Conservation (phyloP, 108 stramenopile species). For the Thalassiosira profunda region DNA sequence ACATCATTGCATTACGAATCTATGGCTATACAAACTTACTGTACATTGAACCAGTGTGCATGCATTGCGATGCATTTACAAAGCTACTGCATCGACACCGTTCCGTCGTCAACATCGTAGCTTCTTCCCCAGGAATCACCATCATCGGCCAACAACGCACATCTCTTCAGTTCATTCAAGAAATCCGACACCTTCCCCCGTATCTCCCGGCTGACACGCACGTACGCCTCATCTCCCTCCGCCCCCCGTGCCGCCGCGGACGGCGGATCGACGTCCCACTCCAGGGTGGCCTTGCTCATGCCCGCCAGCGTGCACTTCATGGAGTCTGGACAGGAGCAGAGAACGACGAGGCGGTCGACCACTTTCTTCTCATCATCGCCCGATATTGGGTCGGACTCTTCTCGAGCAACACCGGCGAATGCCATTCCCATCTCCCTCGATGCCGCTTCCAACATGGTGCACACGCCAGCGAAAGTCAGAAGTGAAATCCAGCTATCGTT, state of each 20-base stretch:
- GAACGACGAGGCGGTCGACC: slow-evolving; percentile 49
- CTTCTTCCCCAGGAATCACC: no score
- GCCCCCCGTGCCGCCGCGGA: slow-evolving; percentile 31
- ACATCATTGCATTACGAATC: no score
- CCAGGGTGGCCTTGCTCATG: slow-evolving; percentile 38
- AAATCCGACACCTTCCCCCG: not conserved
- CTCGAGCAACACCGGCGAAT: slow-evolving; percentile 3
- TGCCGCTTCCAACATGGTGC: not conserved
- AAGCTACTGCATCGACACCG: no score
- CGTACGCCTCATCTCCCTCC: slow-evolving; percentile 49
- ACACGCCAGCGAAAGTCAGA: no score
- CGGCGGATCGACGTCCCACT: slow-evolving; percentile 52
- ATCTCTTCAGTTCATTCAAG: not conserved
- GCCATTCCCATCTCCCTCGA: not conserved
- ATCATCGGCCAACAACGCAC: no score
- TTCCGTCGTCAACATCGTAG: no score
- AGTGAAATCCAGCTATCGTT: no score
- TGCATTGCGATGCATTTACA: no score
- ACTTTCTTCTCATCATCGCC: not conserved
- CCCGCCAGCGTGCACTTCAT: slow-evolving; percentile 18
- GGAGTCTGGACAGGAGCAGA: slow-evolving; percentile 49
- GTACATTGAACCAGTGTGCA: no score
- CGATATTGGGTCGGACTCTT: not conserved
- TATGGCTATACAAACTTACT: no score
- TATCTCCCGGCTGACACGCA: slow-evolving; percentile 33